phyloP scores from a whole-genome alignment of 1,139 yeast species.

The Geotrichum reessii region DNA sequence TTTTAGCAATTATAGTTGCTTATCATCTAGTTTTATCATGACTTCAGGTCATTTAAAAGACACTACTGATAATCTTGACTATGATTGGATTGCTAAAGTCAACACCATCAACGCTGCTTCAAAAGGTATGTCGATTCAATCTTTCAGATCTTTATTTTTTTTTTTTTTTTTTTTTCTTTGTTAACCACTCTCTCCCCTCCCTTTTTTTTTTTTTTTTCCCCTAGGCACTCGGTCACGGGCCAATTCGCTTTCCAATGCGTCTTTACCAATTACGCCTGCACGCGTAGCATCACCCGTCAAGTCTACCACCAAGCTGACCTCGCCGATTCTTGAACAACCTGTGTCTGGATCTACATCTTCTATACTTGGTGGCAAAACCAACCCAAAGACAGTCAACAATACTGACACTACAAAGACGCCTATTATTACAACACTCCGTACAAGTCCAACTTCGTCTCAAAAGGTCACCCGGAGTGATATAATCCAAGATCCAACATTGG shows the following conservation, averaged over 20 bases:
- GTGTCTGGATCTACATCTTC: constrained; percentile 38
- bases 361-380: constrained; percentile 20
- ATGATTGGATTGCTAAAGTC: constrained; percentile 15
- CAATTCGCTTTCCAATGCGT: not conserved
- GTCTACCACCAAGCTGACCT: constrained; percentile 8
- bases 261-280: constrained; percentile 21
- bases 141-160: no score
- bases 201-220: not conserved
- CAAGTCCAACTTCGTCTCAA: not conserved
- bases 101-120: constrained; percentile 6
- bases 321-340: constrained; percentile 11
- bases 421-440: not conserved
- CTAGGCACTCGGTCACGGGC: constrained; percentile 8
- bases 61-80: constrained; percentile 7
- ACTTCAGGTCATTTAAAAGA: not conserved
- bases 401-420: constrained; percentile 4
- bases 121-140: constrained; percentile 10
- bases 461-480: not conserved
- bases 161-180: not conserved
- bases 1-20: not conserved
- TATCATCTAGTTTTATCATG: not conserved
- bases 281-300: not conserved
- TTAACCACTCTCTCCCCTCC: no score
- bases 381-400: constrained; percentile 28
- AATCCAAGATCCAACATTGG: not conserved